Conservation (phyloP, 441 rosid species). For the Lepidium campestre region DNA sequence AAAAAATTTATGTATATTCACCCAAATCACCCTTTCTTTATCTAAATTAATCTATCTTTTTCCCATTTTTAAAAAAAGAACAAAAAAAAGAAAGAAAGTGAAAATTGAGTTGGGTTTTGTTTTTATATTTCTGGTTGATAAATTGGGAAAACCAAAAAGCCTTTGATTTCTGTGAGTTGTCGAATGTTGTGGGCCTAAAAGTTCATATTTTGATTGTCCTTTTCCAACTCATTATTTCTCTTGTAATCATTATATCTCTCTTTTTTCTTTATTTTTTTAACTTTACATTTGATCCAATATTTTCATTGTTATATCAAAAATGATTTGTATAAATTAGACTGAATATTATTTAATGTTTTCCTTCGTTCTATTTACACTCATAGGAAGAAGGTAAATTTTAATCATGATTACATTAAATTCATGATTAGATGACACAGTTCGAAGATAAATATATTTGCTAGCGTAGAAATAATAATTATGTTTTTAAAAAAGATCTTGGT, state of each 20-base stretch:
- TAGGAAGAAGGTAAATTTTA: neutral
- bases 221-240: slow-evolving; percentile 45
- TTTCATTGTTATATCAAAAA: neutral
- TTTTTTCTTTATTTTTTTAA: slow-evolving; percentile 28
- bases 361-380: neutral
- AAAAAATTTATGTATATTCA: too few relatives aligned
- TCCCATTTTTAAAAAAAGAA: neutral
- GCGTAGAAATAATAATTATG: neutral
- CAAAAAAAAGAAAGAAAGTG: neutral
- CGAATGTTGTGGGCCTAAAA: slow-evolving; percentile 50
- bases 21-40: too few relatives aligned
- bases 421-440: slow-evolving; percentile 10
- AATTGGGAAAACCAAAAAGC: slow-evolving; percentile 40
- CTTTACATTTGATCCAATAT: slow-evolving; percentile 30
- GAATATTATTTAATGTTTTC: neutral
- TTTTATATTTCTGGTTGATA: slow-evolving; percentile 2
- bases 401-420: slow-evolving; percentile 6
- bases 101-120: neutral
- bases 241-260: slow-evolving; percentile 49
- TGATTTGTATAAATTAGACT: neutral
- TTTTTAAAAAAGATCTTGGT: neutral
- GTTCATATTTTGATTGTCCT: slow-evolving; percentile 54
- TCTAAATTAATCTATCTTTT: slow-evolving; percentile 30
- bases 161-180: slow-evolving; percentile 45
- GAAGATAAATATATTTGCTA: slow-evolving; percentile 6